phyloP scores from a whole-genome alignment of 1,139 yeast genomes.

The Scheffersomyces segobiensis region DNA sequence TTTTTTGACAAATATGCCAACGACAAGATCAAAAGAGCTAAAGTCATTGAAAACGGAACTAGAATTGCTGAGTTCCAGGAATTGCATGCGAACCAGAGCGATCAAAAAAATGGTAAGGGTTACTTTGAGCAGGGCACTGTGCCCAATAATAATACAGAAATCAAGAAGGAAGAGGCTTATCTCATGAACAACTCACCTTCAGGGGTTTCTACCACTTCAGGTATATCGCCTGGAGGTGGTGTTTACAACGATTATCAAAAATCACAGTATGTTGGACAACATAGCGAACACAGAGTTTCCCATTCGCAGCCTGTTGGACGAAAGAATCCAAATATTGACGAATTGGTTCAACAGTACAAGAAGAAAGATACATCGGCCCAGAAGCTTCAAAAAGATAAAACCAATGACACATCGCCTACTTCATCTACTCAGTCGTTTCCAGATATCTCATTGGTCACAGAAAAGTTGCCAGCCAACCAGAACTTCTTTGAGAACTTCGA shows the following conservation, averaged over 20 bases:
- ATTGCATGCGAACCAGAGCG: slow-evolving; percentile 24
- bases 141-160: slow-evolving; percentile 2
- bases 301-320: neutral
- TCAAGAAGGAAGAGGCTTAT: slow-evolving; percentile 3
- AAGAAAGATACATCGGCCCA: slow-evolving; percentile 6
- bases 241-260: slow-evolving; percentile 13
- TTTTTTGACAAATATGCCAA: slow-evolving; percentile 49
- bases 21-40: slow-evolving; percentile 45
- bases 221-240: slow-evolving; percentile 34
- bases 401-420: slow-evolving; percentile 36
- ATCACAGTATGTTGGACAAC: neutral
- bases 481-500: slow-evolving; percentile 49
- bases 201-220: slow-evolving; percentile 19
- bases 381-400: slow-evolving; percentile 6
- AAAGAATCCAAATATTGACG: slow-evolving; percentile 25
- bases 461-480: slow-evolving; percentile 39
- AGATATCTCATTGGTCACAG: slow-evolving; percentile 49
- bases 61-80: slow-evolving; percentile 43
- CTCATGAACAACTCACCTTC: slow-evolving; percentile 13
- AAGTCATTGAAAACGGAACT: slow-evolving; percentile 42
- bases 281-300: neutral
- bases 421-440: slow-evolving; percentile 46
- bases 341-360: slow-evolving; percentile 33
- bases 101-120: slow-evolving; percentile 19
- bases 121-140: slow-evolving; percentile 11